Percentiles rank a stretch among this genome's conserved stretches.
Conservation (phyloP, 768 basidiomycete genomes). For the Clitopilus hobsonii region DNA sequence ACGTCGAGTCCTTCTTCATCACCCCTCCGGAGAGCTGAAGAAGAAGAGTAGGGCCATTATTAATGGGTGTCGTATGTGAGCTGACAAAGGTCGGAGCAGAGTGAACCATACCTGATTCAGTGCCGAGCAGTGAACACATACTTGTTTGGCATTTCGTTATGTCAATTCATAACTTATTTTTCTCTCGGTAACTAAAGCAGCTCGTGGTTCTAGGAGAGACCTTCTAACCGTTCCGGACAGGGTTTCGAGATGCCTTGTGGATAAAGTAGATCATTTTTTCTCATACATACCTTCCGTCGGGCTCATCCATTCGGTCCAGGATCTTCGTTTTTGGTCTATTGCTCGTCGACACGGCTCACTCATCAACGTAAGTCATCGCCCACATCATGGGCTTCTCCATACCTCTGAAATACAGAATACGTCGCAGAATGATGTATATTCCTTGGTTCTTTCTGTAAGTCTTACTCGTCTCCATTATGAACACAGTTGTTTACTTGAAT, state of each 20-base stretch:
- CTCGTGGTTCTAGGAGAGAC: not conserved
- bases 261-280: not conserved
- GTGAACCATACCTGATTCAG: too few relatives aligned
- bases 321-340: not conserved
- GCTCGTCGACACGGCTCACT: not conserved
- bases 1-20: too few relatives aligned
- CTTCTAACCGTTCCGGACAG: not conserved
- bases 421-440: not conserved
- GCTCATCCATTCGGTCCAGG: not conserved
- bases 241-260: not conserved
- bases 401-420: not conserved
- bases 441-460: not conserved
- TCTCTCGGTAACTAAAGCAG: not conserved
- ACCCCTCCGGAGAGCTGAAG: too few relatives aligned
- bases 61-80: not conserved
- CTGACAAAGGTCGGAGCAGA: too few relatives aligned
- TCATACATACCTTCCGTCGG: not conserved
- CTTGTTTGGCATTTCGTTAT: not conserved
- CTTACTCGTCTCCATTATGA: too few relatives aligned
- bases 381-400: not conserved
- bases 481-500: too few relatives aligned
- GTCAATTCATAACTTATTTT: not conserved
- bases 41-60: not conserved
- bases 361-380: not conserved
- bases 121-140: not conserved